Base-by-base conservation (phyloP, 192 early-diverging fungal species). In the Mortierella alpina region DNA sequence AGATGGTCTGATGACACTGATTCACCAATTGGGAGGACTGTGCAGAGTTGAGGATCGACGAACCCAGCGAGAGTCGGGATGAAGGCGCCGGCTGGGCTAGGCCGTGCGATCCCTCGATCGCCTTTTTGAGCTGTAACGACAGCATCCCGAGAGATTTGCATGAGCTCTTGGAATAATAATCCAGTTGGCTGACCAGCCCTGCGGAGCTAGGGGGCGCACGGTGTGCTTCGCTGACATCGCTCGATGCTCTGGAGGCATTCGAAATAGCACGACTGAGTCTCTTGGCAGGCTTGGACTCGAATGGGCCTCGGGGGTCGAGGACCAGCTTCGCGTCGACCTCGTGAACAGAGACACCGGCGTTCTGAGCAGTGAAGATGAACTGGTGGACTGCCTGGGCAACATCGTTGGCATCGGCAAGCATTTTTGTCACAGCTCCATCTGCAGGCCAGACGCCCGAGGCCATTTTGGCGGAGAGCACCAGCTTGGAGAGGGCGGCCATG, bases 381-480 rank as follows among this genome's bases (percentile, higher is more conserved):
- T 89, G 84, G 42, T 90, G 89, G 7, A 97, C 93, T 11, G 92
- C 83, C 14, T 88, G 79, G 23, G 96, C 83, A 20, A 97, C 90
- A 52, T 96, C 96, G 56, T 88, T 88, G 3, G 91, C 88, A 55
- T 93, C 91, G 9, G 83, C 73, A n/a, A 92, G 87, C 84, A 97
- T 92, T 14, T 92, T 93, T 17, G 83, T 67, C 31, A 91, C 86
- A 6, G 95, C 89, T 69, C 96, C 94, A 6, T 94, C 93, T 6
- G 95, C 93, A 42, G 96, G 96, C 95, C 96, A 97, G 52, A 97
- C 88, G n/a, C 92, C 92, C 14, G 93, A 84, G 0, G 93, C 95
- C 49, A 91, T 88, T 70, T 93, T 96, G 49, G 95, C 91, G 11
- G 94, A 90, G 15, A 98, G 82, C 15, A 93, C 87, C 64, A 99